Base-by-base conservation (phyloP, 495 filamentous ascomycete genomes). In the Penicillium ochrochloron region DNA sequence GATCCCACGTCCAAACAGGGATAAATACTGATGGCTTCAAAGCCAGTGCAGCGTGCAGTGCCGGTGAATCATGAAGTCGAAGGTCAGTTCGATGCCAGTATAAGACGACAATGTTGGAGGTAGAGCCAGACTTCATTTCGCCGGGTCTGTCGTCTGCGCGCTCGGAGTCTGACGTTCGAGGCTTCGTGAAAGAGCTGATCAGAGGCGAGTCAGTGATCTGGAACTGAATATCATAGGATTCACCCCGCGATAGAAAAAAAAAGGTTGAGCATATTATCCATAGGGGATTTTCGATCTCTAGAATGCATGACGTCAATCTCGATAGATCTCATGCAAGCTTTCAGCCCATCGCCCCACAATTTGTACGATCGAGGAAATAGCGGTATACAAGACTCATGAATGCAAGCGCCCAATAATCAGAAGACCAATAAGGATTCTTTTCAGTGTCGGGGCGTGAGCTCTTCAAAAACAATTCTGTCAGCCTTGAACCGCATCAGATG, bases 31-130 rank as follows among this genome's bases (percentile, higher is more conserved):
- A 79, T 0, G 89, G 87, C 15, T 88, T 80, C 15, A 92, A 75
- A 58, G 85, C 83, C 11, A 91, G 76, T 4, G 89, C 88, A 7
- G 86, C 86, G 66, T 85, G 80, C 17, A 92, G 73, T 6, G 88
- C 88, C 10, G 88, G 88, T 5, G 88, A 90, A 69, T 92, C 89
- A 68, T 92, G 89, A 3, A 91, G 81, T 19, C 89, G 85, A 11
- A 92, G 78, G 70, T 92, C 89, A 12, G 89, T 91, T 58, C 89
- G 83, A 64, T 90, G 90, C 89, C 89, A 91, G 71, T 89, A 91
- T n/a, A 92, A 79, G 3, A 91, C 88, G 50, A 88, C 77, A 37
- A 83, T 78, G 7, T 62, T 64, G 14, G 68, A 65, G 10, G 52
- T 7, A 35, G 59, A 35, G 9, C 51, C 41, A 33, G 61, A 14